phyloP scores from a whole-genome alignment of 176 grass and related monocot species.

The Elaeis guineensis region DNA sequence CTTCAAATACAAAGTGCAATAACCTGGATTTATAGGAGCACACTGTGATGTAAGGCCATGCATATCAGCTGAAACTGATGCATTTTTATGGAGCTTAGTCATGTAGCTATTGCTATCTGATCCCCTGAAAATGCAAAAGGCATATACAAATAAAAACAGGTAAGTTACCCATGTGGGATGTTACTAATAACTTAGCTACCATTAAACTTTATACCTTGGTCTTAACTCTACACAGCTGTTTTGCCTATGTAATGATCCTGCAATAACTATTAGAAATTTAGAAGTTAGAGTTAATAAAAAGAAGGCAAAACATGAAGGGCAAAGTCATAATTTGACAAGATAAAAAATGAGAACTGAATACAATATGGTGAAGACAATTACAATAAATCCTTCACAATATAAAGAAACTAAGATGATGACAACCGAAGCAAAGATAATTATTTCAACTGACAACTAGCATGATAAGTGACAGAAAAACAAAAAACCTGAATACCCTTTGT shows the following conservation, averaged over 20 bases:
- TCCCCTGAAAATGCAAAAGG: conserved; percentile 29
- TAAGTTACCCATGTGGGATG: neutral
- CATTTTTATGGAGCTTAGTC: conserved; percentile 43
- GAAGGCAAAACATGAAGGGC: too few relatives aligned
- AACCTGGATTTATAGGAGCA: conserved; percentile 39
- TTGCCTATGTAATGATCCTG: conserved; percentile 57
- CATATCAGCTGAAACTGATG: conserved; percentile 56
- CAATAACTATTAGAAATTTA: neutral
- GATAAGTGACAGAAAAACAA: too few relatives aligned
- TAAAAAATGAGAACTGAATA: too few relatives aligned
- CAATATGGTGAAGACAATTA: too few relatives aligned
- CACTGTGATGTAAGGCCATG: conserved; percentile 37
- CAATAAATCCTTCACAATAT: too few relatives aligned
- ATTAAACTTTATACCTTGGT: conserved; percentile 33
- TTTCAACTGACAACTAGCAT: too few relatives aligned
- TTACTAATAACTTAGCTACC: conserved; percentile 2
- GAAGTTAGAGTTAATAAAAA: neutral
- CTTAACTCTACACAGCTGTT: conserved; percentile 38
- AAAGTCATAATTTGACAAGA: too few relatives aligned
- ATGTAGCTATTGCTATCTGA: conserved; percentile 24
- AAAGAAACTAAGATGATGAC: too few relatives aligned
- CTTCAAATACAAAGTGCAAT: conserved; percentile 16
- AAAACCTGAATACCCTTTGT: too few relatives aligned
- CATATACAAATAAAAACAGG: neutral
- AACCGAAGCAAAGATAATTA: too few relatives aligned